Base-by-base conservation (phyloP, 2,329 filamentous ascomycete species). In the Endoconidiophora polonica region DNA sequence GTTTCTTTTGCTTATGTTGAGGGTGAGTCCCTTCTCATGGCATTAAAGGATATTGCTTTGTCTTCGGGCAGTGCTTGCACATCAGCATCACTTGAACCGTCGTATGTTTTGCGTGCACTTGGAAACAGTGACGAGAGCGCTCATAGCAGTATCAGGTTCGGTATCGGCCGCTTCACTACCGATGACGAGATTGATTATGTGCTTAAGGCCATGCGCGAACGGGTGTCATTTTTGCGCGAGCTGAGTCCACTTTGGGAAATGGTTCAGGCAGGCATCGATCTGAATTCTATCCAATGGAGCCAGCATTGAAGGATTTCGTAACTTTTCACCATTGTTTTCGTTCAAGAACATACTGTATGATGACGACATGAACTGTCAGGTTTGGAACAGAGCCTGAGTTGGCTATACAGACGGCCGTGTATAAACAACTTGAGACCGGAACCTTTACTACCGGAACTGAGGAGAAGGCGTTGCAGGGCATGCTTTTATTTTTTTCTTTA, bases 1-100 rank as follows among this genome's bases (percentile, higher is more conserved):
- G 84, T 98, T 9, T 98, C 91, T 0, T 98, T 98, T 61, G 90
- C 91, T 33, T 98, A 98, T 60, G 87, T 98, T 3, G 91, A 98
- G 67, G 91, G 91, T 57, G 91, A 98, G 67, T 96, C 91, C 2
- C 80, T 98, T 1, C 74, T 98, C 55, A 98, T 98, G 91, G 91
- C 91, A 0, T 70, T 98, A 43, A 98, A 98, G 68, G 91, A 98
- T 58, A 95, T 98, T 65, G 91, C 91, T 0, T 71, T 98, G 36
- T 96, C 90, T 5, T 98, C 91, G 0, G 91, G 91, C 52, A 95
- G 87, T 60, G 91, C 91, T 4, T 98, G 91, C 68, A 98, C 91
- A 2, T 96, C 90, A 3, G 91, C 91, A 0, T 98, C 91, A 1
- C 71, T 98, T 33, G 91, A 98, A 65, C 91, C 91, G 14, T 94